Evolutionary conservation across 371 early-diverging fungal genomes (phyloP).

Genomic region (Saksenaea oblongispora): DNA sequence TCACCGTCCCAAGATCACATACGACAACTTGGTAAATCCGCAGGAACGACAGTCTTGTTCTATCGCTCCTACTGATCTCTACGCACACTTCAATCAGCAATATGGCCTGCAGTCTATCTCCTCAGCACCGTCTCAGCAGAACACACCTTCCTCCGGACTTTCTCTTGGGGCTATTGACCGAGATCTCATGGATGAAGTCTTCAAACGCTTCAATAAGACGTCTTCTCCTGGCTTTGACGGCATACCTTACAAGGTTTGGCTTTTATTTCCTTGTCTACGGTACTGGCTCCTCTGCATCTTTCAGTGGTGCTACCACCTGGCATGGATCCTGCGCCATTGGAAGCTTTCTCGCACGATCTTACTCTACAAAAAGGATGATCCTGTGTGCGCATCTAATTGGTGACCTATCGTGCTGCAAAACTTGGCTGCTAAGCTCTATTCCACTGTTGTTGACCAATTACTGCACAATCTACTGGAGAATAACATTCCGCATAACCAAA

Average conservation of each 20-base stretch:
- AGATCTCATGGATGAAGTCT: not conserved
- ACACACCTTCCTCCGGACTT: not conserved
- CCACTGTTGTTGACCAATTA: not conserved
- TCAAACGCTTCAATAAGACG: conserved; percentile 1
- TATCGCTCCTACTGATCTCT: not conserved
- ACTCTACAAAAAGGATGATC: conserved; percentile 24
- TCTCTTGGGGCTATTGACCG: not conserved
- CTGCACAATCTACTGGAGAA: not conserved
- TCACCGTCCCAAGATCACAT: conserved; percentile 4
- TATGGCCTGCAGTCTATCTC: not conserved
- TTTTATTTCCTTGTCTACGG: conserved; percentile 3
- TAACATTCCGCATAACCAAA: not conserved
- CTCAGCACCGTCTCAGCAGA: not conserved
- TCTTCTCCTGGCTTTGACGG: conserved; percentile 8
- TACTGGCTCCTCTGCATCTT: conserved; percentile 6
- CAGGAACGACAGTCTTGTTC: not conserved
- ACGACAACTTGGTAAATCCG: not conserved
- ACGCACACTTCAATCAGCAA: not conserved
- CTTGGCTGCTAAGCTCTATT: conserved; percentile 4
- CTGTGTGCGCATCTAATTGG: conserved; percentile 14
- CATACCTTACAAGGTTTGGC: conserved; percentile 8
- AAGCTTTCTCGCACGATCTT: not conserved
- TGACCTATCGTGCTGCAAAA: conserved; percentile 16
- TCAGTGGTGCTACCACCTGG: not conserved
- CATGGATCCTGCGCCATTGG: conserved; percentile 5